These are phyloP conservation scores for Metarhizium brunneum DNA, from an alignment of 2,329 filamentous ascomycete species.

Conservation along the genomic window DNA sequence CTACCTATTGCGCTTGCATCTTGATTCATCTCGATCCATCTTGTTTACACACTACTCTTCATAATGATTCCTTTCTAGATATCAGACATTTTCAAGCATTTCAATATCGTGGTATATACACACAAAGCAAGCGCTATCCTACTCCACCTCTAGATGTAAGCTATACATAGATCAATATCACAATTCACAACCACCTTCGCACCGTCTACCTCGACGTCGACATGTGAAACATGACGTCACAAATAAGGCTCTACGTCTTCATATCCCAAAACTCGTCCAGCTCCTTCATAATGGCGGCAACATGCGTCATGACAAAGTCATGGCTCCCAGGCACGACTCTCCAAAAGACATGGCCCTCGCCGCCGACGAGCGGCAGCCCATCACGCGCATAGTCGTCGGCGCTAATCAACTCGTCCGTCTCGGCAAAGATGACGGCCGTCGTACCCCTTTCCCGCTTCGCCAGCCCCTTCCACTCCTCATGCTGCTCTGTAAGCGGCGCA, in stretches of 20 bases:
- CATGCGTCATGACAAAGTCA: slow-evolving; percentile 54
- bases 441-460: slow-evolving; percentile 31
- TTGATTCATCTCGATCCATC: too few species aligned
- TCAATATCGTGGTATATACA: background rate
- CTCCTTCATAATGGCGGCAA: slow-evolving; percentile 31
- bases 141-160: background rate
- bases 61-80: too few species aligned
- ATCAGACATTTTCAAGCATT: background rate
- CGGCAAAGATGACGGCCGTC: slow-evolving; percentile 43
- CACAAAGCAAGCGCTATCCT: background rate
- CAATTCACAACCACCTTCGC: background rate
- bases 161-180: background rate
- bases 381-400: slow-evolving; percentile 38
- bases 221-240: background rate
- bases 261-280: slow-evolving; percentile 39
- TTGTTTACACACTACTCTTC: too few species aligned
- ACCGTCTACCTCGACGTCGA: background rate
- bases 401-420: slow-evolving; percentile 43
- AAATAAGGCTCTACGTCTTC: background rate
- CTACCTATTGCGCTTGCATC: too few species aligned
- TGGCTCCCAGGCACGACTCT: slow-evolving; percentile 44
- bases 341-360: slow-evolving; percentile 39
- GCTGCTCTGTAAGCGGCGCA: slow-evolving; percentile 44
- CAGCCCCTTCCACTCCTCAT: slow-evolving; percentile 40
- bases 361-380: slow-evolving; percentile 41